These are phyloP conservation scores for Beauveria brongniartii DNA, from an alignment of 2,329 filamentous ascomycete genomes.

Conservation along the genomic window DNA sequence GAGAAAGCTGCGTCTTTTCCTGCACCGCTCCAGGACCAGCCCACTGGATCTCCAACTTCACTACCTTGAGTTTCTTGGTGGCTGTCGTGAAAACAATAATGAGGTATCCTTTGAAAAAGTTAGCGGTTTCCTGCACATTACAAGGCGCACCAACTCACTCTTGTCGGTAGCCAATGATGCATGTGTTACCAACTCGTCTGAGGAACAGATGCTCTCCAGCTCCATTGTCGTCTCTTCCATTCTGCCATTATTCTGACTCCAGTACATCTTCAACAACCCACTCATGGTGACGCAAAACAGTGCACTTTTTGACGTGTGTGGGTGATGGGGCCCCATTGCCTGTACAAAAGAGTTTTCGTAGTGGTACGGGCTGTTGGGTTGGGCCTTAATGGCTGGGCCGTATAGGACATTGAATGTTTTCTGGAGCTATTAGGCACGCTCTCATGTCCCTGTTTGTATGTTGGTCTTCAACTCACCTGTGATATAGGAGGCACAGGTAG, in stretches of 20 bases:
- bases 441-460: not conserved
- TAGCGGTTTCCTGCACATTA: constrained; percentile 1
- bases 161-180: constrained; percentile 68
- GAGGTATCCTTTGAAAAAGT: constrained; percentile 38
- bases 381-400: constrained; percentile 53
- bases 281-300: constrained; percentile 69
- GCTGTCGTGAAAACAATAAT: constrained; percentile 61
- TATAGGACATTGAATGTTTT: constrained; percentile 39
- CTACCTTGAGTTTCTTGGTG: constrained; percentile 64
- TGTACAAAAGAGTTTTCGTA: constrained; percentile 61
- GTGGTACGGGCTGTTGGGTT: constrained; percentile 48
- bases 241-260: constrained; percentile 63
- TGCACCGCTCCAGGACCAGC: constrained; percentile 42
- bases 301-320: constrained; percentile 60
- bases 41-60: constrained; percentile 70
- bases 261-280: constrained; percentile 68
- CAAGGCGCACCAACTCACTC: constrained; percentile 38
- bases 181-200: constrained; percentile 72
- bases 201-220: constrained; percentile 62
- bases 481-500: constrained; percentile 51
- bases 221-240: constrained; percentile 68
- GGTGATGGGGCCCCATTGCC: constrained; percentile 65
- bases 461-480: constrained; percentile 23
- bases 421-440: constrained; percentile 18
- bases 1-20: constrained; percentile 45